Evolutionary conservation across 768 basidiomycete genomes (phyloP).

Genomic region (Lactarius pseudohatsudake): DNA sequence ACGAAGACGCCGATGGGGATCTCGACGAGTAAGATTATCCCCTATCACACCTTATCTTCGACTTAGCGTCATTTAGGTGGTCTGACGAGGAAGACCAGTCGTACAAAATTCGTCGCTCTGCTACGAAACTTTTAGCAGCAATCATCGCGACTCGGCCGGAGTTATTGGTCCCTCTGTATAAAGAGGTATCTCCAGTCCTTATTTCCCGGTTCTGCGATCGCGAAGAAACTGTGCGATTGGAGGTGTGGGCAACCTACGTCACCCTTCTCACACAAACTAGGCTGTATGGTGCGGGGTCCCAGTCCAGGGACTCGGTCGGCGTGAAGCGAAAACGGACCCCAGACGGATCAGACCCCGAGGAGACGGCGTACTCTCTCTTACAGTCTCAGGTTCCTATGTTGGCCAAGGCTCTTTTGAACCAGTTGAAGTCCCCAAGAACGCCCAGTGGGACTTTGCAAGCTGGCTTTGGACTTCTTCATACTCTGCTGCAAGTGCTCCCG

Average conservation of each 20-base stretch:
- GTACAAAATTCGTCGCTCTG: slow-evolving; percentile 93
- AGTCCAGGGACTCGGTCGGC: slow-evolving; percentile 49
- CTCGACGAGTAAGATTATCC: slow-evolving; percentile 62
- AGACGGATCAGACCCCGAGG: slow-evolving; percentile 70
- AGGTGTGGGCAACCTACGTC: slow-evolving; percentile 87
- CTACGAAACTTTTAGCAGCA: slow-evolving; percentile 85
- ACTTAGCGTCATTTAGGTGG: slow-evolving; percentile 52
- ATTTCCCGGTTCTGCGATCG: slow-evolving; percentile 93
- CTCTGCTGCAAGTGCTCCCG: slow-evolving; percentile 75
- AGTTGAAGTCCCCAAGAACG: slow-evolving; percentile 81
- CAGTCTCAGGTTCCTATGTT: slow-evolving; percentile 74
- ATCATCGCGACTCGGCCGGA: slow-evolving; percentile 91
- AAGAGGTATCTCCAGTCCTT: slow-evolving; percentile 80
- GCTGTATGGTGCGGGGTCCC: slow-evolving; percentile 68
- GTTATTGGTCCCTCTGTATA: slow-evolving; percentile 74
- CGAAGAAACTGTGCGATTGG: slow-evolving; percentile 90
- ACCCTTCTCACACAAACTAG: slow-evolving; percentile 81
- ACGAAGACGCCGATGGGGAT: slow-evolving; percentile 79
- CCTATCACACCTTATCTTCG: slow-evolving; percentile 15
- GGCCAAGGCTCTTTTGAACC: slow-evolving; percentile 79
- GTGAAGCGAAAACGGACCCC: slow-evolving; percentile 79
- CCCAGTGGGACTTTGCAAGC: slow-evolving; percentile 77
- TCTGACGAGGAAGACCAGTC: slow-evolving; percentile 98
- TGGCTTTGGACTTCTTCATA: slow-evolving; percentile 76
- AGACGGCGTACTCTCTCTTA: slow-evolving; percentile 70